A percentile compares a stretch with the other conserved stretches of the same genome.
Evolutionary conservation across 2,329 filamentous ascomycete species (phyloP).

Genomic region (Trichoderma gracile): DNA sequence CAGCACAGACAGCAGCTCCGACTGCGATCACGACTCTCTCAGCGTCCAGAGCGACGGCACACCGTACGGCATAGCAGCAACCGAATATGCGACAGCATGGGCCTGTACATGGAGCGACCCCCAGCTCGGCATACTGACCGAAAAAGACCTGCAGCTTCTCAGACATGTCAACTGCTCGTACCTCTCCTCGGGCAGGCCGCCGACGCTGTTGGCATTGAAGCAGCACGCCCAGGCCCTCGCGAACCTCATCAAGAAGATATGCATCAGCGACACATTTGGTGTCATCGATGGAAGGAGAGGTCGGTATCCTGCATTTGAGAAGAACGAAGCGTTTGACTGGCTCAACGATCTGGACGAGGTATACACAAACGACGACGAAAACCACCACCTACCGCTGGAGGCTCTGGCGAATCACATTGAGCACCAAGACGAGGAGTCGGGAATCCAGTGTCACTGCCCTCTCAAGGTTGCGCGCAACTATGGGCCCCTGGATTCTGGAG

Average conservation of each 20-base stretch:
- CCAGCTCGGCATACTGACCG: slow-evolving; percentile 30
- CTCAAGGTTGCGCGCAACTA: slow-evolving; percentile 37
- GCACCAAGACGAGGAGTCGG: slow-evolving; percentile 44
- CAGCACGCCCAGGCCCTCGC: slow-evolving; percentile 60
- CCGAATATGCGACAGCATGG: slow-evolving; percentile 34
- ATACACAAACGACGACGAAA: slow-evolving; percentile 51
- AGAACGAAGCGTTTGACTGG: slow-evolving; percentile 58
- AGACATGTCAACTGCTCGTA: slow-evolving; percentile 58
- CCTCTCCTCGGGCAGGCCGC: slow-evolving; percentile 54
- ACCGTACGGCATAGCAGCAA: slow-evolving; percentile 30
- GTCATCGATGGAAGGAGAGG: slow-evolving; percentile 28
- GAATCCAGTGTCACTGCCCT: slow-evolving; percentile 50
- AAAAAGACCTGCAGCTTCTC: slow-evolving; percentile 33
- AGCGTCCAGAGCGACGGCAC: neutral
- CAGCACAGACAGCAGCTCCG: neutral
- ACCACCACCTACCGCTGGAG: slow-evolving; percentile 50
- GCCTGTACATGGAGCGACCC: slow-evolving; percentile 32
- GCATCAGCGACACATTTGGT: slow-evolving; percentile 39
- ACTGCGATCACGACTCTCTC: neutral
- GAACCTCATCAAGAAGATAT: slow-evolving; percentile 53
- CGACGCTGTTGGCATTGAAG: slow-evolving; percentile 59
- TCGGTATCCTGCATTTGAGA: slow-evolving; percentile 40
- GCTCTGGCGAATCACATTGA: slow-evolving; percentile 50
- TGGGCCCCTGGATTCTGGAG: slow-evolving; percentile 28
- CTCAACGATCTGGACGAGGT: slow-evolving; percentile 51